Base-by-base conservation (phyloP, 768 basidiomycete species). In the Rubroboletus pulcherrimus region DNA sequence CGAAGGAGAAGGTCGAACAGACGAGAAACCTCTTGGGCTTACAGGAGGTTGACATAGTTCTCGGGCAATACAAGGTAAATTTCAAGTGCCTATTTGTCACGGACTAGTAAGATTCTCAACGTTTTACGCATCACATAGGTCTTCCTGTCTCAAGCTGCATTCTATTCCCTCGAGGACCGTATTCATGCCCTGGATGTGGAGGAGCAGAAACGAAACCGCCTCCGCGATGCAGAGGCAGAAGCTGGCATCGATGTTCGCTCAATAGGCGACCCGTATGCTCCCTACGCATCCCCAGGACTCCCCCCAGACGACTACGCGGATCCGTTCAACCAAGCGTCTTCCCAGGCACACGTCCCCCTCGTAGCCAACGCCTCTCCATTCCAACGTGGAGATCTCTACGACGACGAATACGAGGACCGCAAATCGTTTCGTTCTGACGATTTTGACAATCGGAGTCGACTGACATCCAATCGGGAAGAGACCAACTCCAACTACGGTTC, bases 101-200 rank as follows among this genome's bases (percentile, higher is more conserved):
- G 7, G 5, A 9, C 14, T 24, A 17, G 48, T 45, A 56, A 49
- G 45, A 55, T 54, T 49, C 51, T 62, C 21, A 55, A 12, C 1
- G 1, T n/a, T 46, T 37, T 54, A 50, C 44, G 47, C n/a, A 3
- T 50, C 2, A 12, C 8, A 0, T 60, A 97, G 94, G 87, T 95
- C 43, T 98, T 92, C 80, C 73, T 99, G 4, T 89, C 87, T 0
- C 93, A 95, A 64, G 59, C 65, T 0, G 89, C 91, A 0, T 98
- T 98, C 81, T 91, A 93, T 58, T 75, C 79, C 2, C 82, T 98
- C 17, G 96, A 98, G 67, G 92, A 99, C 65, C 82, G 84, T 4
- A 77, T 98, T 12, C 86, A 96, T 7, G 78, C 87, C 0, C 79
- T 80, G 15, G 96, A 98, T 50, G 84, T 83, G 4, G 92, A 97